These are phyloP conservation scores for Pleurotus ostreatus DNA, from an alignment of 768 basidiomycete genomes.

Conservation along the genomic window DNA sequence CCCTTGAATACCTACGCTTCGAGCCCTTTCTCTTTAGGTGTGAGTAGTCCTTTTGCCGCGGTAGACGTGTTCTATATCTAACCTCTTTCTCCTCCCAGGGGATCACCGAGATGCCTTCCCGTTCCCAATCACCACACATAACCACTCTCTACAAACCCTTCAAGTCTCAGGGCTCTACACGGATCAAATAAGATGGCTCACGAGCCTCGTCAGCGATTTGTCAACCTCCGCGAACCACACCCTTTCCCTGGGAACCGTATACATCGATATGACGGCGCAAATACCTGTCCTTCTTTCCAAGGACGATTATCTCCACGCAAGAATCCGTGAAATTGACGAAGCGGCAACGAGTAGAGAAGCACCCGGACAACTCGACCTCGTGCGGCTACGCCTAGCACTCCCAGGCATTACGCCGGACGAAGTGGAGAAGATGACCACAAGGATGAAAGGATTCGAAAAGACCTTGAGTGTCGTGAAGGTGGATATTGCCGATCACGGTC, in stretches of 20 bases:
- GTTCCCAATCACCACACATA: not conserved
- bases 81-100: not conserved
- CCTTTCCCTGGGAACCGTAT: not conserved
- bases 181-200: not conserved
- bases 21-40: constrained; percentile 1
- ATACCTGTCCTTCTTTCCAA: not conserved
- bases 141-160: not conserved
- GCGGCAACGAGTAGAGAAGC: not conserved
- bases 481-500: not conserved
- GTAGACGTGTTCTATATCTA: not conserved
- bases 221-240: not conserved
- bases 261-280: constrained; percentile 2
- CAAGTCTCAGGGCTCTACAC: not conserved
- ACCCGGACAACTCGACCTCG: not conserved
- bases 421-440: not conserved
- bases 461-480: not conserved
- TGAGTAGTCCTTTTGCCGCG: not conserved
- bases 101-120: not conserved
- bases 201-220: not conserved
- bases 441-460: not conserved
- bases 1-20: not conserved
- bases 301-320: not conserved
- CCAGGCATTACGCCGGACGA: not conserved
- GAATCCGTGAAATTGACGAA: not conserved
- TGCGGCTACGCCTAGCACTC: not conserved